Evolutionary conservation across 495 filamentous ascomycete species (phyloP).

Genomic region (Xylaria grammica): DNA sequence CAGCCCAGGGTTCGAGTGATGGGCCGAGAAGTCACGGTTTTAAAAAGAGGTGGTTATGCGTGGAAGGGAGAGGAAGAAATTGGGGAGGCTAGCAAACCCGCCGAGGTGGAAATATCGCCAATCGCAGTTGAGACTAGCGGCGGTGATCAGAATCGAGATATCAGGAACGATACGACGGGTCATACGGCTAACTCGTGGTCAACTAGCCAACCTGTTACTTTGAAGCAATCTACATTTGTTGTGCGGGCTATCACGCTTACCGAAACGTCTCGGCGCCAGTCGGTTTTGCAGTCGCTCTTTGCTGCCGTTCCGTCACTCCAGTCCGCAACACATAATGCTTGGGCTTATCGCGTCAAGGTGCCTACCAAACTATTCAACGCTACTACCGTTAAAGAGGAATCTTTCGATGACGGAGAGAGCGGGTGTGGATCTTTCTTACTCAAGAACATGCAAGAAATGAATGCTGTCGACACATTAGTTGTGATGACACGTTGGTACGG

Average conservation of each 20-base stretch:
- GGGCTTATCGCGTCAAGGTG: slow-evolving; percentile 52
- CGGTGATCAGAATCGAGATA: background rate
- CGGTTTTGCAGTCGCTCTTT: slow-evolving; percentile 47
- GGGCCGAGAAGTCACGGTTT: slow-evolving; percentile 71
- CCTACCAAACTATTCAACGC: slow-evolving; percentile 35
- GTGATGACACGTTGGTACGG: slow-evolving; percentile 95
- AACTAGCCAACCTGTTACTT: slow-evolving; percentile 46
- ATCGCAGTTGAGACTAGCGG: slow-evolving; percentile 16
- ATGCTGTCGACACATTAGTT: slow-evolving; percentile 80
- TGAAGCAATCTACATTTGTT: slow-evolving; percentile 57
- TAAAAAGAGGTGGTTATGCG: slow-evolving; percentile 79
- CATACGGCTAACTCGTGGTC: slow-evolving; percentile 41
- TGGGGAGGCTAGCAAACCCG: slow-evolving; percentile 31
- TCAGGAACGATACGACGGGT: slow-evolving; percentile 8
- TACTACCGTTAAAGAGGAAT: slow-evolving; percentile 69
- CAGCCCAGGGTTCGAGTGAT: slow-evolving; percentile 73
- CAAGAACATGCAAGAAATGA: slow-evolving; percentile 78
- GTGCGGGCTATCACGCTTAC: slow-evolving; percentile 51
- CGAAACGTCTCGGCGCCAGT: slow-evolving; percentile 40
- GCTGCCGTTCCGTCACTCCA: slow-evolving; percentile 45
- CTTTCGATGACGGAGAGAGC: slow-evolving; percentile 91
- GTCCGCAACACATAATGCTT: slow-evolving; percentile 58
- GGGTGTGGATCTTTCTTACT: slow-evolving; percentile 83
- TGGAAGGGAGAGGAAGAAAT: slow-evolving; percentile 55
- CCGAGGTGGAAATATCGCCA: slow-evolving; percentile 27